Conservation (phyloP, 2,329 filamentous ascomycete species). For the Aureobasidium lini region DNA sequence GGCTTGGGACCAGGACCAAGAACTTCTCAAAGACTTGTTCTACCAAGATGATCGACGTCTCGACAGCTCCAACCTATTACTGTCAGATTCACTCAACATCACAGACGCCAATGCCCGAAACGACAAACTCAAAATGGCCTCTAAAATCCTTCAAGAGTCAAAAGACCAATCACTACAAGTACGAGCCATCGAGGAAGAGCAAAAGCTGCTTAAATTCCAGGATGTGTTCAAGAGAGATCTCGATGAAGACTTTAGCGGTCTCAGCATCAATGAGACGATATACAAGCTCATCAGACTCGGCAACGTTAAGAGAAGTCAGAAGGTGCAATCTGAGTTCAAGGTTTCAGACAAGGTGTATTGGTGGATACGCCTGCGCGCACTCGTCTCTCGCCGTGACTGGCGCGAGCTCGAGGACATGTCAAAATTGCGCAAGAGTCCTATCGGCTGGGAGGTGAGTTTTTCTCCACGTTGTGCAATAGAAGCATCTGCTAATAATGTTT, state of each 20-base stretch:
- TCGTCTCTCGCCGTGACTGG: conserved; percentile 89
- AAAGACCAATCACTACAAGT: conserved; percentile 72
- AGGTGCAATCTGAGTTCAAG: conserved; percentile 86
- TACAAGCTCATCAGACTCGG: conserved; percentile 78
- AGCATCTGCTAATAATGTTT: conserved; percentile 13
- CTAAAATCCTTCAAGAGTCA: conserved; percentile 74
- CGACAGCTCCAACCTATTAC: conserved; percentile 80
- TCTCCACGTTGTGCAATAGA: neutral
- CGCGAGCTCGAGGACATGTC: conserved; percentile 81
- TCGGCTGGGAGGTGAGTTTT: conserved; percentile 81
- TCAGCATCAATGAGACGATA: conserved; percentile 86
- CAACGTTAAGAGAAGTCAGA: conserved; percentile 76
- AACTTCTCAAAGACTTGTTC: conserved; percentile 87
- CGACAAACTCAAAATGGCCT: conserved; percentile 83
- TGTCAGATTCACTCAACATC: conserved; percentile 74
- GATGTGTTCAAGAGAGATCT: conserved; percentile 81
- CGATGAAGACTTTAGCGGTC: conserved; percentile 58
- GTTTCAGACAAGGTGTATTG: conserved; percentile 83
- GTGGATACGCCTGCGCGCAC: conserved; percentile 78
- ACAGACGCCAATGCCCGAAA: conserved; percentile 60
- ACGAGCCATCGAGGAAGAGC: conserved; percentile 69
- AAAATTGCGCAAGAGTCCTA: conserved; percentile 73
- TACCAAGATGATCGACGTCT: conserved; percentile 91
- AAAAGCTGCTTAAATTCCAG: conserved; percentile 74
- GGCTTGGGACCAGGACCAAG: conserved; percentile 68